phyloP scores from a whole-genome alignment of 768 basidiomycete genomes.

The Phanerochaete sordida region DNA sequence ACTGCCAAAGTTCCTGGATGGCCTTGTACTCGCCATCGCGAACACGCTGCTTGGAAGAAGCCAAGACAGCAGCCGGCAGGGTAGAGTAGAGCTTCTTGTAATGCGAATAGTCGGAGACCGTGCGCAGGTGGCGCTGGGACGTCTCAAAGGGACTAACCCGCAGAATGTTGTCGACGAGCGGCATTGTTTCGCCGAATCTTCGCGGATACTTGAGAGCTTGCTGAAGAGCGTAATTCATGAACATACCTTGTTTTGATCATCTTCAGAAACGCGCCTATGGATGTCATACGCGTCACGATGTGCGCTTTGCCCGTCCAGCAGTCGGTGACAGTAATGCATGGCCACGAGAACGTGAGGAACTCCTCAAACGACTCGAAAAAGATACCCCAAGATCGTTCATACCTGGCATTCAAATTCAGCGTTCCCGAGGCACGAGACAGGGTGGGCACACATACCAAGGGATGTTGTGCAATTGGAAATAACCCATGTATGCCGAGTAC shows the following conservation, averaged over 20 bases:
- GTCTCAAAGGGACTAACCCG: constrained; percentile 68
- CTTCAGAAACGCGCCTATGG: constrained; percentile 71
- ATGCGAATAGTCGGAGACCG: constrained; percentile 59
- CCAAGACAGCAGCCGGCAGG: constrained; percentile 63
- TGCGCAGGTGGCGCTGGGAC: constrained; percentile 62
- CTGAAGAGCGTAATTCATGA: not conserved
- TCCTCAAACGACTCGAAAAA: constrained; percentile 76
- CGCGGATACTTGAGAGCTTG: not conserved
- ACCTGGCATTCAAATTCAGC: constrained; percentile 42
- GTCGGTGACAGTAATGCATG: constrained; percentile 75
- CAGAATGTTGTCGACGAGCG: constrained; percentile 69
- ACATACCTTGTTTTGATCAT: constrained; percentile 79
- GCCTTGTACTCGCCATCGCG: constrained; percentile 62
- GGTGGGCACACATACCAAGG: constrained; percentile 46
- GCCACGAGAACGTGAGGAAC: constrained; percentile 83
- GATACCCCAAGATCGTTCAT: constrained; percentile 77
- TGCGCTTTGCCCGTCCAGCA: constrained; percentile 67
- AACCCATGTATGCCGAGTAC: constrained; percentile 76
- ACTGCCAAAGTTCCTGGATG: constrained; percentile 65
- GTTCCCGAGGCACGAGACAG: not conserved
- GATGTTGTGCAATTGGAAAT: constrained; percentile 68
- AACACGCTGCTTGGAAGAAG: constrained; percentile 63
- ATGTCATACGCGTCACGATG: constrained; percentile 72
- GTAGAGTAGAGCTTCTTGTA: constrained; percentile 72
- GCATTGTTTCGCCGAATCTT: constrained; percentile 76